phyloP scores from a whole-genome alignment of 2,329 filamentous ascomycete genomes.

The Trichoderma atrobrunneum region DNA sequence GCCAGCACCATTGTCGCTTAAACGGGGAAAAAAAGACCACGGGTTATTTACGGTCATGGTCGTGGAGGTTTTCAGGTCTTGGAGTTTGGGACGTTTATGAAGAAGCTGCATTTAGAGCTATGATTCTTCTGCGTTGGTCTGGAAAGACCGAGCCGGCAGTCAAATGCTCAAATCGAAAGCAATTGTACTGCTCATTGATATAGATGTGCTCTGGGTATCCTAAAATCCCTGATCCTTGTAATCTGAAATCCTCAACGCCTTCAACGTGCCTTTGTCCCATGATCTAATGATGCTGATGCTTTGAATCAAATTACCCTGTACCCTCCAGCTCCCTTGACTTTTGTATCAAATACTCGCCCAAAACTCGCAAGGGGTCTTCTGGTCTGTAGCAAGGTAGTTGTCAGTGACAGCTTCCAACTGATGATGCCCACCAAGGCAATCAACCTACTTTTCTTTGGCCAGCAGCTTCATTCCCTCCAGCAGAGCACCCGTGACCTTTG shows the following conservation, averaged over 20 bases:
- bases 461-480: constrained; percentile 73
- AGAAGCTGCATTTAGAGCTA: constrained; percentile 46
- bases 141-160: constrained; percentile 32
- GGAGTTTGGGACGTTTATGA: constrained; percentile 45
- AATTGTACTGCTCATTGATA: constrained; percentile 31
- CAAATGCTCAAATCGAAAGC: constrained; percentile 37
- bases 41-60: constrained; percentile 18
- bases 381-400: constrained; percentile 46
- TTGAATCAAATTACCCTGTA: constrained; percentile 23
- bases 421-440: constrained; percentile 25
- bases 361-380: constrained; percentile 62
- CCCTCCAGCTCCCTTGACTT: constrained; percentile 63
- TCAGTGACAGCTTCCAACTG: neutral
- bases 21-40: constrained; percentile 10
- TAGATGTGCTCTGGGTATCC: constrained; percentile 27
- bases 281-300: neutral
- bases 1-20: constrained; percentile 83
- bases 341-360: constrained; percentile 69
- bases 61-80: constrained; percentile 38
- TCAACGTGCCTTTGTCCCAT: constrained; percentile 11
- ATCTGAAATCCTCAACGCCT: constrained; percentile 19
- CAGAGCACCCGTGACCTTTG: constrained; percentile 64
- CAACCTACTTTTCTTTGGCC: constrained; percentile 66
- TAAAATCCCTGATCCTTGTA: constrained; percentile 15
- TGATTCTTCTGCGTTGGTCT: constrained; percentile 41